Evolutionary conservation across 2,329 filamentous ascomycete species (phyloP), one percentile per base, ranked within the genome.

Genomic region (Fusarium annulatum): DNA sequence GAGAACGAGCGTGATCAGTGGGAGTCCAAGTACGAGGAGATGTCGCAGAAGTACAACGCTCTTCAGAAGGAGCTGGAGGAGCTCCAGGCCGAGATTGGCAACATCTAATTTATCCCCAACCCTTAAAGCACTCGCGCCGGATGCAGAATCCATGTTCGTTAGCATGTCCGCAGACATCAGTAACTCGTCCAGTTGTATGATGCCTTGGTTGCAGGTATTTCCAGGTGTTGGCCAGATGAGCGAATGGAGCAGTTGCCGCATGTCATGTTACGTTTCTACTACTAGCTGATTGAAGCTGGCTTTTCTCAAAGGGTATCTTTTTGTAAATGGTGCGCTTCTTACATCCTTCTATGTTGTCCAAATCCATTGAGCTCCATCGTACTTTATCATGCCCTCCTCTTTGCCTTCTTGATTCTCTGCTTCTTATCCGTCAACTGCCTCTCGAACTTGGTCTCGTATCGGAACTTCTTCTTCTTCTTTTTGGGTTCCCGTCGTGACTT

Each of bases 1-100:
- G 96, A 99, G 87, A 88, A 90, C 81, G 91, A 95, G 83, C 93
- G 94, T 80, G 95, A 98, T 85, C 91, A 95, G 85, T 98, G 95
- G 95, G 96, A 98, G 88, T 83, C 89, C 85, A 98, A 99, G 89
- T 98, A 97, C 87, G 96, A 98, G 87, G 96, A 98, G 84, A 97
- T 97, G 93, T 85, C 92, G 79, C 93, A 95, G 91, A 97, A 98
- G 87, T 93, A 97, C 88, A 86, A 87, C 76, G 84, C 88, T 65
- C 89, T 94, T 79, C 92, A 97, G 89, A 96, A 96, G 89, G 95
- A 98, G 84, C 88, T 98, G 81, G 92, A 97, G 81, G 93, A 96
- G 76, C 94, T 98, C 85, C 94, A 96, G 86, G 86, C 87, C 79
- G 95, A 97, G 86, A 95, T 98, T 85, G 93, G 92, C 88, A 96